Evolutionary conservation across 768 basidiomycete genomes (phyloP), one percentile per base, ranked within the genome.

Genomic region (Trametes coccinea): DNA sequence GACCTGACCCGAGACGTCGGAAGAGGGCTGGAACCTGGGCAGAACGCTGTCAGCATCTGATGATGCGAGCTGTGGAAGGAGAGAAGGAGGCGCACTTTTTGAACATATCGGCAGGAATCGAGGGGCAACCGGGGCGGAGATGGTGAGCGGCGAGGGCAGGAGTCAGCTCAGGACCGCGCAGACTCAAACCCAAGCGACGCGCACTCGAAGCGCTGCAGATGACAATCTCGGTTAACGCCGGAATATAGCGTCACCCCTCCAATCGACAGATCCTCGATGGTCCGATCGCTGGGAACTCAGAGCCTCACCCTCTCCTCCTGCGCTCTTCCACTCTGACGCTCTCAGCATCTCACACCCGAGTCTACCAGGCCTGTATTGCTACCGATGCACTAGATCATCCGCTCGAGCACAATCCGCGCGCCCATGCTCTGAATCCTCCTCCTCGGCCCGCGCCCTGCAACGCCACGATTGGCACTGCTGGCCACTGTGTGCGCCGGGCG

Each of bases 1-100:
- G 11, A 93, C 94, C 66, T 95, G 93, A 37, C 90, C 88, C 46
- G 94, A 83, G 65, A 98, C 87, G 71, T 99, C 96, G 27, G 89
- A 82, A 22, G 87, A 79, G 31, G 88, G 80, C 41, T 78, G 79
- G 73, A 92, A 92, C 73, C 90, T 92, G 67, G 6, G 5, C 41
- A 30, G 17, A 22, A 22, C 33, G 30, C 22, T 7, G 37, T 51
- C 41, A 44, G 49, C 47, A 27, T 39, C 52, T 53, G 46, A 34
- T 11, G 31, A 50, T 37, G 40, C 30, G 43, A 22, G 30, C 52
- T 22, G 22, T 22, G 22, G 22, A 22, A 0, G 22, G 22, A 22
- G 22, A 22, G 54, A n/a, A 16, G 31, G 7, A 40, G 40, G 53
- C 56, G 56, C 75, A 89, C 88, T 90, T 90, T 77, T 90, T 90